These are phyloP conservation scores for Rhodofomes roseus DNA, from an alignment of 1,284 basidiomycete genomes.

Conservation along the genomic window DNA sequence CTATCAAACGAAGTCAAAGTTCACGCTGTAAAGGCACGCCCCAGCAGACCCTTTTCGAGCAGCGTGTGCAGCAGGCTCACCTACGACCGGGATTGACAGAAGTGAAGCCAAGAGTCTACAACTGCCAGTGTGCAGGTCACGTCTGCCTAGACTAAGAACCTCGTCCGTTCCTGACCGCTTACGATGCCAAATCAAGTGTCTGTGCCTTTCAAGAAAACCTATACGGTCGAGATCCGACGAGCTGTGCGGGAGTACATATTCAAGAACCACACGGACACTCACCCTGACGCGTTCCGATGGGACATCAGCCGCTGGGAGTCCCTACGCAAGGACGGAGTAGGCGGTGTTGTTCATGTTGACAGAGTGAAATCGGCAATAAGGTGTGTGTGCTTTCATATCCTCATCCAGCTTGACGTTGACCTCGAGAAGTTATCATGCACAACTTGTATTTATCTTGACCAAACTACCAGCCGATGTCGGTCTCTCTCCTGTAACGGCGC, in stretches of 20 bases:
- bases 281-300: slow-evolving; percentile 84
- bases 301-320: slow-evolving; percentile 75
- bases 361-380: slow-evolving; percentile 43
- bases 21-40: no score
- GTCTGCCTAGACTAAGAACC: neutral
- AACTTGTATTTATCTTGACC: slow-evolving; percentile 74
- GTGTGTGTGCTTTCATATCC: slow-evolving; percentile 30
- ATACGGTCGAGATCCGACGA: slow-evolving; percentile 52
- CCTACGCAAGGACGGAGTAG: slow-evolving; percentile 62
- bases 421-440: slow-evolving; percentile 78
- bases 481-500: slow-evolving; percentile 8
- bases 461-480: slow-evolving; percentile 69
- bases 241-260: slow-evolving; percentile 69
- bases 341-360: slow-evolving; percentile 56
- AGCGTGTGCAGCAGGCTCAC: no score
- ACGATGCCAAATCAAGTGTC: slow-evolving; percentile 76
- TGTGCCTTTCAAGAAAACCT: slow-evolving; percentile 77
- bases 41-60: no score
- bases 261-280: slow-evolving; percentile 65
- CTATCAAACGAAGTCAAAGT: no score
- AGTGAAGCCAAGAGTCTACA: no score
- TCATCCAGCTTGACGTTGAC: slow-evolving; percentile 3
- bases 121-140: neutral
- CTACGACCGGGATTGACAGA: no score
- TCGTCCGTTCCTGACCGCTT: neutral